Conservation (phyloP, 352 stramenopile species). For the Pythium sp. region DNA sequence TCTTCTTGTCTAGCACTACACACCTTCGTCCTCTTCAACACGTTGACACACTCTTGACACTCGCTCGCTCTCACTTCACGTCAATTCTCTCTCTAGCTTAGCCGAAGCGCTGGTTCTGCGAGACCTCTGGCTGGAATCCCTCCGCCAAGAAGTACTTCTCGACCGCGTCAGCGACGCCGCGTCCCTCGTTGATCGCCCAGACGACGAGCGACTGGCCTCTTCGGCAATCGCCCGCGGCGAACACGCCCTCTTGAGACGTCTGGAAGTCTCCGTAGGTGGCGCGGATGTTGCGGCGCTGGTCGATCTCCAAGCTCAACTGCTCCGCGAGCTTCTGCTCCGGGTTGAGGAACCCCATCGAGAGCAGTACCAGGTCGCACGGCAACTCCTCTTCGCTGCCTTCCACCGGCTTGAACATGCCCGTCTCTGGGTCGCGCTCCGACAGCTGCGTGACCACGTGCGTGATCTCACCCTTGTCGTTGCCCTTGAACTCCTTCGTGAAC, state of each 20-base stretch:
- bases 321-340: conserved; percentile 92
- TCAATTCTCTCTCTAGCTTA: conserved; percentile 23
- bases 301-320: conserved; percentile 88
- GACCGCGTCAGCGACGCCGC: conserved; percentile 88
- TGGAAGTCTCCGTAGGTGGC: conserved; percentile 93
- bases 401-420: conserved; percentile 68
- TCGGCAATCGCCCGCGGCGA: conserved; percentile 96
- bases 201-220: conserved; percentile 97
- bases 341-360: conserved; percentile 97
- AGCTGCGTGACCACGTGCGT: conserved; percentile 71
- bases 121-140: conserved; percentile 74
- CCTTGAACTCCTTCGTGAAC: conserved; percentile 77
- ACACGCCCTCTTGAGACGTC: conserved; percentile 94
- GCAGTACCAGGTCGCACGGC: conserved; percentile 92
- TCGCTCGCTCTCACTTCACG: neutral
- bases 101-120: conserved; percentile 76
- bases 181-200: conserved; percentile 98
- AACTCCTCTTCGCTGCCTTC: conserved; percentile 91
- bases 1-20: conserved; percentile 12
- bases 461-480: conserved; percentile 70
- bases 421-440: conserved; percentile 56
- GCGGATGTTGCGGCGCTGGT: conserved; percentile 93
- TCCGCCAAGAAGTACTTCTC: conserved; percentile 83
- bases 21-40: neutral
- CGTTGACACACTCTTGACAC: conserved; percentile 7